phyloP scores from a whole-genome alignment of 371 early-diverging fungal genomes.

The Mortierella sp. region DNA sequence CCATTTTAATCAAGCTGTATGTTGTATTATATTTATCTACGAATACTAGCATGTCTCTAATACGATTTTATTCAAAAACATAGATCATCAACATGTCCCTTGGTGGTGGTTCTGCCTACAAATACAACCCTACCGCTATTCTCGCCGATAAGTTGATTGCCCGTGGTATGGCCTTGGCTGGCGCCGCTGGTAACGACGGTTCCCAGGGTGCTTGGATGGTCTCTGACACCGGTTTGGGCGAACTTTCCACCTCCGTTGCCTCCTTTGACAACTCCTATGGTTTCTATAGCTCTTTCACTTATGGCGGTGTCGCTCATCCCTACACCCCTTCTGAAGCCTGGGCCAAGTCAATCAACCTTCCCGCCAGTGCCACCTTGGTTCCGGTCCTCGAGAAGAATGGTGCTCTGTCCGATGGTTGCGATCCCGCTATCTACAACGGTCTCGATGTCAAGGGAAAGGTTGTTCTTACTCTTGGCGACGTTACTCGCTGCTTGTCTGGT shows the following conservation, averaged over 20 bases:
- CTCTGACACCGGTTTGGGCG: conserved; percentile 74
- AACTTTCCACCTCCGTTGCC: conserved; percentile 75
- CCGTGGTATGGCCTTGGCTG: conserved; percentile 61
- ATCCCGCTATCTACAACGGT: conserved; percentile 28
- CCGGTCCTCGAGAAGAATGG: conserved; percentile 37
- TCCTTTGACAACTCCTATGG: conserved; percentile 73
- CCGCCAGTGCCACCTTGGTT: conserved; percentile 19
- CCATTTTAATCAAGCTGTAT: not conserved
- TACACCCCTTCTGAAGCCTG: conserved; percentile 21
- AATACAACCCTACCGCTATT: conserved; percentile 59
- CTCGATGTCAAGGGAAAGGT: conserved; percentile 62
- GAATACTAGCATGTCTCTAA: no score
- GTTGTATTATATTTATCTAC: not conserved
- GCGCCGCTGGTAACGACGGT: conserved; percentile 83
- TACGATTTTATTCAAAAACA: not conserved
- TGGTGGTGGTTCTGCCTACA: conserved; percentile 68
- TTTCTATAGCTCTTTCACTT: conserved; percentile 33
- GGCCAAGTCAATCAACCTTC: conserved; percentile 21
- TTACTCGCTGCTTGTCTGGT: conserved; percentile 61
- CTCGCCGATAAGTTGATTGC: conserved; percentile 59
- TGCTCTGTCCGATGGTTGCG: conserved; percentile 63
- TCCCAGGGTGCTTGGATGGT: conserved; percentile 71
- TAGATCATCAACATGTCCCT: conserved; percentile 76
- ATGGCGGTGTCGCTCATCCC: conserved; percentile 15
- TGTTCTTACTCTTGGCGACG: conserved; percentile 71